Conservation (phyloP, 202 grass and related monocot species). For the Alloteropsis angusta region DNA sequence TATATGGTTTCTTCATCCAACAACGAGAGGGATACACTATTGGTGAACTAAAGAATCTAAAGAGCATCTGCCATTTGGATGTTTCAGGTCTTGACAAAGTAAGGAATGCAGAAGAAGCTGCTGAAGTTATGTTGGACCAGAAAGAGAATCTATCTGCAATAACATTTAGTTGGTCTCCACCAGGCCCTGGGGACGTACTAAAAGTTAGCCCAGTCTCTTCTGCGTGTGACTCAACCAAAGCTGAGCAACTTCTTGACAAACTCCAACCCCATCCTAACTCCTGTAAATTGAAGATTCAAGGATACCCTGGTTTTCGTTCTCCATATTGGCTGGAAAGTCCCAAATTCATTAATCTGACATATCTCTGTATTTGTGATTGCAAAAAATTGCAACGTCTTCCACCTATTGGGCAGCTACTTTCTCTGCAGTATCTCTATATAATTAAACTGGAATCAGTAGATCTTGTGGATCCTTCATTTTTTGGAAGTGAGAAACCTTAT, state of each 20-base stretch:
- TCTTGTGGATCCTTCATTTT: conserved; percentile 8
- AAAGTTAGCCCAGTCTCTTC: background rate
- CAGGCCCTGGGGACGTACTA: background rate
- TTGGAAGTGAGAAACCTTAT: background rate
- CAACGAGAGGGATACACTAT: background rate
- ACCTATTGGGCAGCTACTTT: background rate
- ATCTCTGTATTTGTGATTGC: background rate
- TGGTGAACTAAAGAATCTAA: conserved; percentile 1
- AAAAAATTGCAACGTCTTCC: background rate
- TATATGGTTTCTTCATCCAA: background rate
- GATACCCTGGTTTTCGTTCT: conserved; percentile 9
- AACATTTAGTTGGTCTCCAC: background rate
- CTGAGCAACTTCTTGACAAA: background rate
- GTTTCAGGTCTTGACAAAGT: background rate
- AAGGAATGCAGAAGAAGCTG: background rate
- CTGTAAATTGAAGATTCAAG: background rate
- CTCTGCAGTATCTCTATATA: conserved; percentile 15
- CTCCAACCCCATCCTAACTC: background rate
- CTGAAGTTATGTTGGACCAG: background rate
- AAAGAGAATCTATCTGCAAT: background rate
- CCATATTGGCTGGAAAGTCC: background rate
- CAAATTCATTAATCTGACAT: background rate
- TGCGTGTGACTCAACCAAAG: background rate
- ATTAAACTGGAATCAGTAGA: background rate
- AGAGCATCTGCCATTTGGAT: background rate